Conservation (phyloP, 768 basidiomycete species). For the Termitomyces sp. region DNA sequence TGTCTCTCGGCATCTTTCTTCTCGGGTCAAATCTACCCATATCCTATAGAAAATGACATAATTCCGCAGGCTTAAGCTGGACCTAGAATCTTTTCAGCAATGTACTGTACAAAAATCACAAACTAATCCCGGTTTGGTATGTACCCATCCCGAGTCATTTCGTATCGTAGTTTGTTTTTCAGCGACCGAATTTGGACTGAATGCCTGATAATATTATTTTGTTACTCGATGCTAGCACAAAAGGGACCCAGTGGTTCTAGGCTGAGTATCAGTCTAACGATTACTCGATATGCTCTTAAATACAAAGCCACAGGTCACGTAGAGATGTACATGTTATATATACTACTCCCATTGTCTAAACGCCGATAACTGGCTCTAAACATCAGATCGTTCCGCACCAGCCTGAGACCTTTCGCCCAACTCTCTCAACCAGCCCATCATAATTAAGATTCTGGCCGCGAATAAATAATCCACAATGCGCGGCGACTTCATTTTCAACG, state of each 20-base stretch:
- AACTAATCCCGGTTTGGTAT: no score
- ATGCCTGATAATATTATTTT: no score
- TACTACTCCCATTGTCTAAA: background rate
- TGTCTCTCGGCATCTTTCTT: slow-evolving; percentile 17
- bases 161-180: background rate
- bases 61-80: no score
- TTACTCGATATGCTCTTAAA: no score
- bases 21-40: slow-evolving; percentile 19
- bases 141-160: background rate
- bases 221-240: no score
- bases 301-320: no score
- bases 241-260: no score
- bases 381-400: slow-evolving; percentile 33
- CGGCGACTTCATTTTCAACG: slow-evolving; percentile 51
- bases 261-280: no score
- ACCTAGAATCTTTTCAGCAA: background rate
- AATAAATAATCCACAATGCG: slow-evolving; percentile 54
- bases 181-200: no score
- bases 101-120: background rate
- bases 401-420: slow-evolving; percentile 34
- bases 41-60: slow-evolving; percentile 14
- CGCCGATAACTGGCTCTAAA: background rate
- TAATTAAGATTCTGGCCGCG: slow-evolving; percentile 47
- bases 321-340: no score
- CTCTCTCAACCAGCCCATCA: slow-evolving; percentile 41